Percentiles rank a stretch among this genome's conserved stretches.
These are phyloP conservation scores for Pseudisothecium myosuroides DNA, from an alignment of 225 moss, liverwort and hornwort species.

Conservation along the genomic window DNA sequence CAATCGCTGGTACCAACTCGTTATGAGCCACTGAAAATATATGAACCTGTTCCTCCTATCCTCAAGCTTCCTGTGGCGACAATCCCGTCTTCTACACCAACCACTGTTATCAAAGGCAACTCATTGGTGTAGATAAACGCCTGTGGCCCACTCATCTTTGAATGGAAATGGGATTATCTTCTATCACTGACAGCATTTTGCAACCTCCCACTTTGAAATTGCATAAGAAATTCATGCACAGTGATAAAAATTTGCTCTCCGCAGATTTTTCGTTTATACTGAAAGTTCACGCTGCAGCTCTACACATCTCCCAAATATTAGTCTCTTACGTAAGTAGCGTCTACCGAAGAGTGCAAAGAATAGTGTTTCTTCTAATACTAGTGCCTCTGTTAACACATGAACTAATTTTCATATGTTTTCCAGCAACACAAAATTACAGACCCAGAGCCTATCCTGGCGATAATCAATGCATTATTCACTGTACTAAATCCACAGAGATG, in stretches of 20 bases:
- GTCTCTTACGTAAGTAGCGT: not conserved
- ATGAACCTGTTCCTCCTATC: constrained; percentile 4
- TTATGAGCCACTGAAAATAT: not conserved
- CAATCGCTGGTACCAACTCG: not conserved
- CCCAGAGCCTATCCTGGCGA: not conserved
- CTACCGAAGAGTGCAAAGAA: not conserved
- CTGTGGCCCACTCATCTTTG: not conserved
- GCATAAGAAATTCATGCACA: not conserved
- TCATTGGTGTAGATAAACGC: not conserved
- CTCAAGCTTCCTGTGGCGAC: not conserved
- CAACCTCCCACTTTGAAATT: not conserved
- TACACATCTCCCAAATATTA: not conserved
- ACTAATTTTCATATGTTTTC: not conserved
- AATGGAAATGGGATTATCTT: not conserved
- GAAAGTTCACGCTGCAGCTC: not conserved
- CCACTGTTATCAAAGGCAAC: not conserved
- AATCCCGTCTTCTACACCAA: not conserved
- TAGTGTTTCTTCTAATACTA: not conserved
- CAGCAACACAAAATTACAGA: not conserved
- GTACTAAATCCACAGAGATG: not conserved
- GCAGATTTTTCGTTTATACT: not conserved
- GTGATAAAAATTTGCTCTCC: not conserved
- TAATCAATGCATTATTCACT: not conserved
- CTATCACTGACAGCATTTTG: not conserved
- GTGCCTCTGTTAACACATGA: not conserved